A percentile compares a stretch with the other conserved stretches of the same genome.
Evolutionary conservation across 768 basidiomycete genomes (phyloP).

Genomic region (Auriscalpium orientale): DNA sequence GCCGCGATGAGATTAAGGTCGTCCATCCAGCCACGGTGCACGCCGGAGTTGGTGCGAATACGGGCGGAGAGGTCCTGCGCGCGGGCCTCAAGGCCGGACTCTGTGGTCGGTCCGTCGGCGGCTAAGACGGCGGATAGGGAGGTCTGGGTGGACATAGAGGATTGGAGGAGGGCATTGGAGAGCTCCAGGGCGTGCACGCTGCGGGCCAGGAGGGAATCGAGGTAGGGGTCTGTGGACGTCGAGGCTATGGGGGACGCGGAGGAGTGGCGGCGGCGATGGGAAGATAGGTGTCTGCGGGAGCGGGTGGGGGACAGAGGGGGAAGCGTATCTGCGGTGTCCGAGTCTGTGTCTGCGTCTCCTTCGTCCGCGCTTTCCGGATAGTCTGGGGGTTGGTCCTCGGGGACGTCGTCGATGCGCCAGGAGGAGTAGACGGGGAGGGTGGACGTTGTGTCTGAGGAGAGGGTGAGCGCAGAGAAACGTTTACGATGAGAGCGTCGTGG

Average conservation of each 20-base stretch:
- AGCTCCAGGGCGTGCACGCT: constrained; percentile 83
- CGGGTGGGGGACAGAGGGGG: constrained; percentile 24
- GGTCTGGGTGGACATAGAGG: constrained; percentile 65
- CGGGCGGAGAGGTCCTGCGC: constrained; percentile 46
- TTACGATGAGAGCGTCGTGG: constrained; percentile 38
- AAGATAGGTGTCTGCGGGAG: constrained; percentile 30
- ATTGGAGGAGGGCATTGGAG: constrained; percentile 73
- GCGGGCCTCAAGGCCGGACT: constrained; percentile 39
- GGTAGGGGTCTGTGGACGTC: constrained; percentile 41
- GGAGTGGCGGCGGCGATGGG: constrained; percentile 19
- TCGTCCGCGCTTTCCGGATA: constrained; percentile 75
- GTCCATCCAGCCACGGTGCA: constrained; percentile 54
- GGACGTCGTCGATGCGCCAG: constrained; percentile 24
- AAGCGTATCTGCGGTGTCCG: constrained; percentile 22
- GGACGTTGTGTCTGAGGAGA: constrained; percentile 60
- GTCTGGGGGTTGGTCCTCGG: constrained; percentile 62
- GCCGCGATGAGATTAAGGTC: constrained; percentile 48
- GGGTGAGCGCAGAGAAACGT: constrained; percentile 45
- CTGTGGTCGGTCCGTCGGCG: constrained; percentile 33
- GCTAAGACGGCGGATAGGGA: constrained; percentile 43
- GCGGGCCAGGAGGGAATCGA: constrained; percentile 73
- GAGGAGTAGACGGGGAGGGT: constrained; percentile 61
- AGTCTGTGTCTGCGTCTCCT: constrained; percentile 62
- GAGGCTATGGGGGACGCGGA: constrained; percentile 13
- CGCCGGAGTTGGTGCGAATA: constrained; percentile 37